A percentile compares a stretch with the other conserved stretches of the same genome.
Conservation (phyloP, 1,284 basidiomycete genomes). For the Puccinia coronata region DNA sequence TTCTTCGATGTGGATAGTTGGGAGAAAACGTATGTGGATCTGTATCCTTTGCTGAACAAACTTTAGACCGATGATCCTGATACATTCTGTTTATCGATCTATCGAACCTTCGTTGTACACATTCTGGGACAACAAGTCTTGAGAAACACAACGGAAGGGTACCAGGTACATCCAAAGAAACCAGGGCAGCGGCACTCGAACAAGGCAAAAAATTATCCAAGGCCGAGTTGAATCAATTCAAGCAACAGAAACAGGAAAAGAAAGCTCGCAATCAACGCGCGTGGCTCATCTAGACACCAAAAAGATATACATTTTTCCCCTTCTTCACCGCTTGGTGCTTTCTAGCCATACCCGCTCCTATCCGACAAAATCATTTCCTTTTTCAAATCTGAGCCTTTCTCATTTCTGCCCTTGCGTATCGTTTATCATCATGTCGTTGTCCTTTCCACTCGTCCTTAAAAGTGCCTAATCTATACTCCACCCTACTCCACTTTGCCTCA, state of each 20-base stretch:
- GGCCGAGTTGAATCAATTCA: slow-evolving; percentile 31
- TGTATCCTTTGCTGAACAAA: neutral
- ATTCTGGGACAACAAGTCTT: neutral
- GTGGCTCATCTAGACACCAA: slow-evolving; percentile 20
- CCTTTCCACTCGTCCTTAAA: too few species aligned
- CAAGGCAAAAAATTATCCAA: slow-evolving; percentile 32
- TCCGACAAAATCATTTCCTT: too few species aligned
- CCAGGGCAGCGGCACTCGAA: neutral
- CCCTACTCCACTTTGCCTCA: too few species aligned
- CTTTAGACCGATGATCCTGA: neutral
- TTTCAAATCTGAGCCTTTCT: too few species aligned
- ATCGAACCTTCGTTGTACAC: neutral
- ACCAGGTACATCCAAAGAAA: slow-evolving; percentile 17
- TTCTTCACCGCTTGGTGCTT: neutral
- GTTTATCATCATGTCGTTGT: too few species aligned
- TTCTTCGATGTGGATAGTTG: slow-evolving; percentile 44
- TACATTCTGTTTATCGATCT: neutral
- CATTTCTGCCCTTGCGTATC: too few species aligned
- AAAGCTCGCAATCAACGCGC: slow-evolving; percentile 28
- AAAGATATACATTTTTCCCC: too few species aligned
- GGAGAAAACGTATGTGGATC: slow-evolving; percentile 40
- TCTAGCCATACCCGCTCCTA: neutral
- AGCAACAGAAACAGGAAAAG: slow-evolving; percentile 26
- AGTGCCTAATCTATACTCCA: too few species aligned
- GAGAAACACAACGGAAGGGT: slow-evolving; percentile 39